A percentile compares a stretch with the other conserved stretches of the same genome.
These are phyloP conservation scores for Diaporthe australafricana DNA, from an alignment of 2,329 filamentous ascomycete species.

Conservation along the genomic window DNA sequence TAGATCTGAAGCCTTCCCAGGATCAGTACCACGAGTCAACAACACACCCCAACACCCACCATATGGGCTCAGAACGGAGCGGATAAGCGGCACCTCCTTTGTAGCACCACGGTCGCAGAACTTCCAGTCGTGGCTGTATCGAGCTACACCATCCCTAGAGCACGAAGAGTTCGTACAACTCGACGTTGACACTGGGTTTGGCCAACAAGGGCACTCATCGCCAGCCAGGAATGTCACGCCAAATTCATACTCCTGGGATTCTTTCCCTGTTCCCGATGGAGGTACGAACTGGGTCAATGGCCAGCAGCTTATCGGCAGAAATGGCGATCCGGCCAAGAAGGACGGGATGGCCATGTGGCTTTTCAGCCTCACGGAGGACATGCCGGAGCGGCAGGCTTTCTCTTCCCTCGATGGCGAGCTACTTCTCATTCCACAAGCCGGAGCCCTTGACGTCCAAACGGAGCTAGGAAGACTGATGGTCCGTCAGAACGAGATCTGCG, in stretches of 20 bases:
- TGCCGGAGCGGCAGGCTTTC: conserved; percentile 74
- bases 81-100: conserved; percentile 64
- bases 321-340: conserved; percentile 77
- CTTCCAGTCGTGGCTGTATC: conserved; percentile 64
- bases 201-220: conserved; percentile 1
- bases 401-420: conserved; percentile 78
- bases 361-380: conserved; percentile 76
- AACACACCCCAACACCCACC: conserved; percentile 75
- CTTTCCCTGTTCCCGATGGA: conserved; percentile 64
- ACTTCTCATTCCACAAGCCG: conserved; percentile 73
- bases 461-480: conserved; percentile 71
- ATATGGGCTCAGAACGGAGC: conserved; percentile 74
- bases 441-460: conserved; percentile 72
- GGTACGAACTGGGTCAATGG: conserved; percentile 52
- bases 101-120: conserved; percentile 63
- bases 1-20: conserved; percentile 66
- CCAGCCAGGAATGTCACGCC: conserved; percentile 15
- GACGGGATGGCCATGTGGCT: conserved; percentile 75
- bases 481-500: conserved; percentile 72
- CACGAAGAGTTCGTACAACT: conserved; percentile 57
- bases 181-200: conserved; percentile 56
- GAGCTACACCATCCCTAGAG: conserved; percentile 59
- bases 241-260: conserved; percentile 62
- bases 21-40: conserved; percentile 68
- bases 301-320: conserved; percentile 73